Percentiles rank a stretch among this genome's conserved stretches.
Evolutionary conservation across 176 grass and related monocot species (phyloP).

Genomic region (barley (Hordeum vulgare)): MorexV3_pseudomolecules_assembly NC_058519.1:151890369-151890868

Average conservation of each 20-base stretch:
- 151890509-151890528: background rate
- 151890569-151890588: background rate
- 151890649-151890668: too few species aligned
- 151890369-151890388: background rate
- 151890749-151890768: too few species aligned
- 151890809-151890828: too few species aligned
- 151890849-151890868: too few species aligned
- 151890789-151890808: too few species aligned
- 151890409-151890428: background rate
- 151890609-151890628: background rate
- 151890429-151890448: background rate
- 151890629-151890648: background rate
- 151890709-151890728: too few species aligned
- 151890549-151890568: background rate
- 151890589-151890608: background rate
- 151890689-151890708: too few species aligned
- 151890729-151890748: too few species aligned
- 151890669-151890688: too few species aligned
- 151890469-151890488: background rate
- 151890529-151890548: background rate
- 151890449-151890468: background rate
- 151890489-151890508: background rate
- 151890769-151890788: too few species aligned
- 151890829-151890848: too few species aligned
- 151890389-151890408: background rate